Evolutionary conservation across 2,329 filamentous ascomycete species (phyloP), one percentile per base, ranked within the genome.

Genomic region (Arthrobotrys megalospora): DNA sequence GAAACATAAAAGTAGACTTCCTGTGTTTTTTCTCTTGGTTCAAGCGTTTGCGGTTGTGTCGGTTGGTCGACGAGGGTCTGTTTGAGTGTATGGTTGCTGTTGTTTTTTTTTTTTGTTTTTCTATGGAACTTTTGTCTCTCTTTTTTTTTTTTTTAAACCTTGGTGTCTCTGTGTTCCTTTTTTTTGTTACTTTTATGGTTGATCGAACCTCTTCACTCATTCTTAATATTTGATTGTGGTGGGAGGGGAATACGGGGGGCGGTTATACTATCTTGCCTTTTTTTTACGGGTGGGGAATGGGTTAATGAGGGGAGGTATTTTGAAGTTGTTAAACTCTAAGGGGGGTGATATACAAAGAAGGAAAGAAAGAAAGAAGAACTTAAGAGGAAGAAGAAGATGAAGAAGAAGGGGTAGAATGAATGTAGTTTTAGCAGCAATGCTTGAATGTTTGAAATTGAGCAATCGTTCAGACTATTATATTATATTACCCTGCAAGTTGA

Each of bases 371-470:
- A 14, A 45, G 24, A 28, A 28, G 16, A 11, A 7, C 28, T 58
- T 24, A 45, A 36, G 14, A 21, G 24, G 6, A 66, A 10, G 62
- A 3, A n/a, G 48, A 32, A 34, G 50, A 47, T 43, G 41, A 0
- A 3, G 7, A 19, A 28, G n/a, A 36, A 24, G 36, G 36, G 34
- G 19, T 34, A 53, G 53, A 63, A 38, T 43, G 41, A 43, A 62
- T 71, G 60, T 64, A 71, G 67, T 60, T 70, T 71, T 28, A 19
- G 67, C 67, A 71, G 67, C 67, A 52, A 71, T 71, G 67, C 67
- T 60, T 71, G 24, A 43, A 48, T 62, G 36, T 43, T 53, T 63
- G 55, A 34, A 71, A 52, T 71, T 70, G 43, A 63, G 48, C 55
- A 64, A 45, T 71, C 55, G 66, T 62, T 70, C 63, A 52, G 36